Conservation (phyloP, 148 eudicot genomes). For the Rhododendron ferrugineum region DNA sequence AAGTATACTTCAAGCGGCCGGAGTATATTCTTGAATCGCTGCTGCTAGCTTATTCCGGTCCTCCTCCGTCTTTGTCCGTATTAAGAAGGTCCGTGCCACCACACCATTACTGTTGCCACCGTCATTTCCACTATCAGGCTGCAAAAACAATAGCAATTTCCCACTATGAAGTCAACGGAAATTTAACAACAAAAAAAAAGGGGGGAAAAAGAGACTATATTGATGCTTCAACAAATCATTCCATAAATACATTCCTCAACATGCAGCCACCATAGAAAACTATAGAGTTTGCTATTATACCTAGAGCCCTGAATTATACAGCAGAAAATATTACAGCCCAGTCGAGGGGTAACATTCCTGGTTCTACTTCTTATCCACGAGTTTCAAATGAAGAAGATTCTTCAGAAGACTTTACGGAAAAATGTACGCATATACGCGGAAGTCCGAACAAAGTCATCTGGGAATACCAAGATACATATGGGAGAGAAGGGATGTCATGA, state of each 20-base stretch:
- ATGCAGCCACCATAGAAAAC: neutral
- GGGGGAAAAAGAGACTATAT: neutral
- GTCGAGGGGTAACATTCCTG: neutral
- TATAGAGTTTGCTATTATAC: neutral
- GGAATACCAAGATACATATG: neutral
- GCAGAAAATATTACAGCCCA: neutral
- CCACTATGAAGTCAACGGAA: neutral
- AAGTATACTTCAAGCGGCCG: constrained; percentile 30
- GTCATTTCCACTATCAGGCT: constrained; percentile 46
- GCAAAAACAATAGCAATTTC: constrained; percentile 10
- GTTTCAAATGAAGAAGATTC: neutral
- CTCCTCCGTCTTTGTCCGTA: constrained; percentile 61
- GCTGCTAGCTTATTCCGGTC: constrained; percentile 78
- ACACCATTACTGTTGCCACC: constrained; percentile 36
- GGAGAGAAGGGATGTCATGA: neutral
- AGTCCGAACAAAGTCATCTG: neutral
- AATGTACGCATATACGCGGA: neutral
- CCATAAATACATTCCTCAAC: neutral
- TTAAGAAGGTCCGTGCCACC: constrained; percentile 68
- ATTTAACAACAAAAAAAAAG: neutral
- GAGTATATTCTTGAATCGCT: constrained; percentile 75
- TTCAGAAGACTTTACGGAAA: neutral
- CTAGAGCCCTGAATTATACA: too few relatives aligned
- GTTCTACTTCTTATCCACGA: neutral
- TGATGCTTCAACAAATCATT: neutral